Evolutionary conservation across 768 basidiomycete genomes (phyloP).

Genomic region (Tricholomella constricta): DNA sequence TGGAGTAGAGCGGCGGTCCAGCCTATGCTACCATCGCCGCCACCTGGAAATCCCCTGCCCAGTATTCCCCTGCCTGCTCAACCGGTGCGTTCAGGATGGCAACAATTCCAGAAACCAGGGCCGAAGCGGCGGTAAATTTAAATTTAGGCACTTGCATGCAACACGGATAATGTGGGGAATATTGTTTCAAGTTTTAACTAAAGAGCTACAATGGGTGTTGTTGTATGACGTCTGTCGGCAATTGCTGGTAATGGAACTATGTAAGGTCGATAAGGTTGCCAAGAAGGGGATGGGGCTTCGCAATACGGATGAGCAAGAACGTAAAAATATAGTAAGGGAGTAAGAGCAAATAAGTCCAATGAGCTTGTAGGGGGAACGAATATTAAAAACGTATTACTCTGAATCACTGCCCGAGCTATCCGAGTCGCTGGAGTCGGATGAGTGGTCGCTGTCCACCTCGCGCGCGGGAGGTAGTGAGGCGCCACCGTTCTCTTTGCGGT

Average conservation of each 20-base stretch:
- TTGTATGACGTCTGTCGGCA: conserved; percentile 29
- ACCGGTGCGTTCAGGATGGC: conserved; percentile 53
- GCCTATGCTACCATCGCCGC: neutral
- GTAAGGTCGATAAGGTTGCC: conserved; percentile 19
- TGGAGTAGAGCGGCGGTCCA: conserved; percentile 3
- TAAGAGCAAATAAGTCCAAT: conserved; percentile 17
- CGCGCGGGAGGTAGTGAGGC: conserved; percentile 36
- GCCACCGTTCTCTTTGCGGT: conserved; percentile 50
- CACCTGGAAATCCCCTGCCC: conserved; percentile 1
- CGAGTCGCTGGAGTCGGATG: conserved; percentile 77
- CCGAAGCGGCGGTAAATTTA: conserved; percentile 30
- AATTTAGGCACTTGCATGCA: conserved; percentile 3
- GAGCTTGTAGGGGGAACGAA: conserved; percentile 17
- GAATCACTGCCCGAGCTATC: conserved; percentile 86
- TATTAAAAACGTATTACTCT: conserved; percentile 51
- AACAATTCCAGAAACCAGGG: conserved; percentile 53
- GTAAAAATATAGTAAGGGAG: conserved; percentile 5
- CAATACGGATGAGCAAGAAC: conserved; percentile 10
- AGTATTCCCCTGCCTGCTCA: conserved; percentile 24
- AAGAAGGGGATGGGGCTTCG: conserved; percentile 14
- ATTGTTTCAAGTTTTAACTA: conserved; percentile 33
- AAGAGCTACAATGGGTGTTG: conserved; percentile 50
- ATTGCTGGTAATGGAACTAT: conserved; percentile 43
- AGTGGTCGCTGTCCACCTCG: conserved; percentile 67
- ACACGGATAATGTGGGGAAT: conserved; percentile 11